Percentiles rank a stretch among this genome's conserved stretches.
These are phyloP conservation scores for Mucor sp. DNA, from an alignment of 371 early-diverging fungal species.

Conservation along the genomic window DNA sequence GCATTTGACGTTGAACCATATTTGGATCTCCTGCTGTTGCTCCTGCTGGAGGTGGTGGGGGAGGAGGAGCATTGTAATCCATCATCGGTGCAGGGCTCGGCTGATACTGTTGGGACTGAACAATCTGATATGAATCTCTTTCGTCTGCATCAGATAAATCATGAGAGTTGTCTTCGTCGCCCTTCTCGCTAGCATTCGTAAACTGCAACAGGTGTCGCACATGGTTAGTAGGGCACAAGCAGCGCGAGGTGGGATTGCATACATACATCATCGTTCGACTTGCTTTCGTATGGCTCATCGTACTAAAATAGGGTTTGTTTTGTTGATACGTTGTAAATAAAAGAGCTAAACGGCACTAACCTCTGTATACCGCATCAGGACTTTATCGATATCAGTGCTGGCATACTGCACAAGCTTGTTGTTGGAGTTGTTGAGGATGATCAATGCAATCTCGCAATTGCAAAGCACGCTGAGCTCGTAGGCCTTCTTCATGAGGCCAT, in stretches of 20 bases:
- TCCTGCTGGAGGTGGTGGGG: neutral
- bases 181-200: conserved; percentile 18
- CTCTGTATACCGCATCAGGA: conserved; percentile 90
- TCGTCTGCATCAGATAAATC: conserved; percentile 15
- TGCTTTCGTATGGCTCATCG: conserved; percentile 67
- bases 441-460: conserved; percentile 94
- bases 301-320: conserved; percentile 38
- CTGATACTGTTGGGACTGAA: conserved; percentile 12
- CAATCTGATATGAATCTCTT: conserved; percentile 1
- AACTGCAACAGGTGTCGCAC: conserved; percentile 16
- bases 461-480: conserved; percentile 97
- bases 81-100: conserved; percentile 13
- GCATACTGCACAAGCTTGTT: conserved; percentile 94
- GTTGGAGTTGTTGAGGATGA: conserved; percentile 86
- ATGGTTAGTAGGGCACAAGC: neutral
- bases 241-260: neutral
- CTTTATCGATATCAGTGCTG: conserved; percentile 88
- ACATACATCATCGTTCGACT: conserved; percentile 64
- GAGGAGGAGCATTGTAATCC: neutral
- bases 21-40: neutral
- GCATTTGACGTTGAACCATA: conserved; percentile 9
- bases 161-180: conserved; percentile 18
- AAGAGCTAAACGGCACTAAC: conserved; percentile 28
- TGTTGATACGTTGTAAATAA: neutral
- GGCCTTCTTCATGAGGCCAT: conserved; percentile 99